phyloP scores from a whole-genome alignment of 345 rosid species.

The Salix dunnii region DNA sequence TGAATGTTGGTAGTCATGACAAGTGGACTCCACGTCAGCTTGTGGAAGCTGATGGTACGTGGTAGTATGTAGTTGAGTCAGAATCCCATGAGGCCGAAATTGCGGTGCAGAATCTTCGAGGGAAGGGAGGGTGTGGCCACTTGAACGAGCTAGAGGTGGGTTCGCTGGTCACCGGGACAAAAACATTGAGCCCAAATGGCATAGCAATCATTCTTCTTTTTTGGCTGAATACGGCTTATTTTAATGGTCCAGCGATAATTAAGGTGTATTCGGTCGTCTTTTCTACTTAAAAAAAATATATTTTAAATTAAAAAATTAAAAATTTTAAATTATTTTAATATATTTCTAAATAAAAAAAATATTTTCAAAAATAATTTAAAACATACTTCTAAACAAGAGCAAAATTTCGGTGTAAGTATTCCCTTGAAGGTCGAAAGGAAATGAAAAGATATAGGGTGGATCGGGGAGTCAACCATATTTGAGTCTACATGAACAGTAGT shows the following conservation, averaged over 20 bases:
- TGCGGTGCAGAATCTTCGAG: slow-evolving; percentile 1
- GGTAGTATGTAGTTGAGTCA: slow-evolving; percentile 20
- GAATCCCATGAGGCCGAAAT: slow-evolving; percentile 22
- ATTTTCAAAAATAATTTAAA: too few relatives aligned
- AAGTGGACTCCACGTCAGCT: slow-evolving; percentile 9
- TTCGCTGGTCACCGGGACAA: not conserved
- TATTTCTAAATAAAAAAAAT: fast-evolving
- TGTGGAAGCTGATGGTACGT: slow-evolving; percentile 3
- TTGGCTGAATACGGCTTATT: not conserved
- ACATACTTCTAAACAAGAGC: too few relatives aligned
- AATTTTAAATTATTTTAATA: too few relatives aligned
- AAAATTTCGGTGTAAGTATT: too few relatives aligned
- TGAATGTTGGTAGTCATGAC: not conserved
- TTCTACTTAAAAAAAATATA: too few relatives aligned
- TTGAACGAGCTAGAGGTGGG: not conserved
- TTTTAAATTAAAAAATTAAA: too few relatives aligned
- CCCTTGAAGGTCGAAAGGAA: too few relatives aligned
- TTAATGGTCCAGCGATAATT: not conserved
- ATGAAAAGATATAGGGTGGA: too few relatives aligned
- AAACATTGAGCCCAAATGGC: not conserved
- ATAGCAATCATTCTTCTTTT: not conserved
- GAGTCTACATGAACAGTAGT: too few relatives aligned
- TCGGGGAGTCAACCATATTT: too few relatives aligned
- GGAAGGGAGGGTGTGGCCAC: not conserved
- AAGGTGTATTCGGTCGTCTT: too few relatives aligned